A percentile compares a stretch with the other conserved stretches of the same genome.
These are phyloP conservation scores for Triadica sebifera DNA, from an alignment of 345 rosid species.

Conservation along the genomic window DNA sequence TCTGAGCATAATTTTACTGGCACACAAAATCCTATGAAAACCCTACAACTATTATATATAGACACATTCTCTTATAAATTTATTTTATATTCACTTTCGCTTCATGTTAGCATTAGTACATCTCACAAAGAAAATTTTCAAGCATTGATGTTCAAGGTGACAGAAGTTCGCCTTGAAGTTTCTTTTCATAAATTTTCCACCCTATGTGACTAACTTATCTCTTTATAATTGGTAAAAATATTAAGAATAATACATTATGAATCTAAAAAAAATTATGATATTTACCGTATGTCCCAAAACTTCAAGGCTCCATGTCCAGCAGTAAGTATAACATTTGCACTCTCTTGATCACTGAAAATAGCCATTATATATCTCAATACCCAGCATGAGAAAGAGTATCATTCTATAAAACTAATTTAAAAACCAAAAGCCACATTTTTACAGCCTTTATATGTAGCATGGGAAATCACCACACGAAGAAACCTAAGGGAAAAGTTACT, in stretches of 20 bases:
- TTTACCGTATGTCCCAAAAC: slow-evolving; percentile 91
- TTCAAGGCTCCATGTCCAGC: slow-evolving; percentile 87
- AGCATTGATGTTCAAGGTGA: background rate
- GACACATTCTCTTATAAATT: background rate
- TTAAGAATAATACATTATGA: background rate
- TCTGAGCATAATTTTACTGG: background rate
- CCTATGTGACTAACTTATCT: background rate
- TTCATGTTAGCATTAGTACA: background rate
- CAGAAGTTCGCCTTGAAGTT: background rate
- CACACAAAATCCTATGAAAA: no score
- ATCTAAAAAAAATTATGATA: slow-evolving; percentile 11
- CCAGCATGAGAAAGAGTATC: background rate
- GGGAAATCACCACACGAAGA: background rate
- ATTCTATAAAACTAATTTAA: background rate
- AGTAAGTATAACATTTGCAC: slow-evolving; percentile 61
- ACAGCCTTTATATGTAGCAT: background rate
- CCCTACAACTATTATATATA: no score
- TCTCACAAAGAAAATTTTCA: slow-evolving; percentile 2
- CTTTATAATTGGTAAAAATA: background rate
- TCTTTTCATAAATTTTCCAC: background rate
- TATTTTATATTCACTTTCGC: background rate
- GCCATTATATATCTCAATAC: slow-evolving; percentile 13
- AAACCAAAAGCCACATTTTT: background rate
- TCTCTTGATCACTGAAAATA: slow-evolving; percentile 58
- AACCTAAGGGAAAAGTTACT: background rate